A percentile compares a stretch with the other conserved stretches of the same genome.
Evolutionary conservation across 352 stramenopile species (phyloP).

Genomic region (Phytopythium litorale): DNA sequence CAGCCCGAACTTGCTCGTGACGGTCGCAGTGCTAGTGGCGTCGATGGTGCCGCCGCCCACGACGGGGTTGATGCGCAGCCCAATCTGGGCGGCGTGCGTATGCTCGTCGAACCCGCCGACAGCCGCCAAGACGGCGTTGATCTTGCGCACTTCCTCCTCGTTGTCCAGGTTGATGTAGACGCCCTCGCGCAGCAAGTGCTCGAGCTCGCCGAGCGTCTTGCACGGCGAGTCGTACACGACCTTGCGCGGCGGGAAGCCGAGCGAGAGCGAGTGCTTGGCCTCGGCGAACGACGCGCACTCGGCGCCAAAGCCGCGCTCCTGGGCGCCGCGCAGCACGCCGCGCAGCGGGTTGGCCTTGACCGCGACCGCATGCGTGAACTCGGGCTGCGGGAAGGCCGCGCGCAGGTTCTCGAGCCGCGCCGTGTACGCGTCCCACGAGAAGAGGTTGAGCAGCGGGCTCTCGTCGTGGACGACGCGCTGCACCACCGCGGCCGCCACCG

Average conservation of each 20-base stretch:
- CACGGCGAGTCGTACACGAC: constrained; percentile 92
- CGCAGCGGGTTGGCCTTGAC: constrained; percentile 82
- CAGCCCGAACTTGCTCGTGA: constrained; percentile 91
- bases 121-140: constrained; percentile 50
- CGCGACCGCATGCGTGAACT: constrained; percentile 73
- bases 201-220: constrained; percentile 86
- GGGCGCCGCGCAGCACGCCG: constrained; percentile 51
- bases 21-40: constrained; percentile 81
- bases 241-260: constrained; percentile 61
- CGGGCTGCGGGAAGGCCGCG: constrained; percentile 45
- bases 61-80: constrained; percentile 90
- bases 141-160: constrained; percentile 84
- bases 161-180: constrained; percentile 93
- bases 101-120: constrained; percentile 20
- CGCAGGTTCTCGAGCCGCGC: constrained; percentile 52
- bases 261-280: constrained; percentile 72
- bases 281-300: constrained; percentile 84
- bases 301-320: constrained; percentile 50
- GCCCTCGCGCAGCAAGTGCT: constrained; percentile 66
- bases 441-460: constrained; percentile 57
- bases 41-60: constrained; percentile 87
- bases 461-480: constrained; percentile 53
- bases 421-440: constrained; percentile 61
- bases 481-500: constrained; percentile 45
- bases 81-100: constrained; percentile 57